These are phyloP conservation scores for Rhytidiadelphus loreus DNA, from an alignment of 225 moss, liverwort and hornwort genomes.

Conservation along the genomic window DNA sequence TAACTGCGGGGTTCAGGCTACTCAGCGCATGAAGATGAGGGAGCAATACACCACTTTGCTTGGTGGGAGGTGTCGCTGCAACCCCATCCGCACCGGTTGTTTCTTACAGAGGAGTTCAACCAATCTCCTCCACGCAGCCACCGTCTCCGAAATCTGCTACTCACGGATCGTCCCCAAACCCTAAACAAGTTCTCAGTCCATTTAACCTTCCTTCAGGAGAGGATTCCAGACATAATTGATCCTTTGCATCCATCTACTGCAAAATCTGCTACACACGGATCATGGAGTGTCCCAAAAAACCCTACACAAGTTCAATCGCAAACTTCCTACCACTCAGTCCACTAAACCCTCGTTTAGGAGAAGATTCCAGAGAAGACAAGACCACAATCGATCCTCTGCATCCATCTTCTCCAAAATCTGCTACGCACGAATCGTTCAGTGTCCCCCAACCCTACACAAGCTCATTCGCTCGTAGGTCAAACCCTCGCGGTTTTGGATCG, in stretches of 20 bases:
- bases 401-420: background rate
- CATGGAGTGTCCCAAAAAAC: background rate
- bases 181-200: background rate
- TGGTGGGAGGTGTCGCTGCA: too few species aligned
- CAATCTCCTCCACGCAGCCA: background rate
- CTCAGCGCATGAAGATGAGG: too few species aligned
- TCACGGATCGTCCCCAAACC: background rate
- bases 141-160: background rate
- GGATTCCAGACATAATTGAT: background rate
- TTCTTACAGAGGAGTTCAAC: background rate
- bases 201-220: background rate
- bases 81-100: background rate
- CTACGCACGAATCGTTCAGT: background rate
- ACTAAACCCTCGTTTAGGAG: background rate
- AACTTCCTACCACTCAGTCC: too few species aligned
- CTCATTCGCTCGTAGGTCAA: background rate
- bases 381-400: background rate
- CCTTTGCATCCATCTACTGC: background rate
- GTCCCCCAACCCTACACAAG: background rate
- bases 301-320: background rate
- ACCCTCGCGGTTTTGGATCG: background rate
- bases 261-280: background rate
- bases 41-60: too few species aligned
- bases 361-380: background rate
- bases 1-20: too few species aligned